A percentile compares a stretch with the other conserved stretches of the same genome.
These are phyloP conservation scores for Cantharellus cinnabarinus DNA, from an alignment of 768 basidiomycete genomes.

Conservation along the genomic window DNA sequence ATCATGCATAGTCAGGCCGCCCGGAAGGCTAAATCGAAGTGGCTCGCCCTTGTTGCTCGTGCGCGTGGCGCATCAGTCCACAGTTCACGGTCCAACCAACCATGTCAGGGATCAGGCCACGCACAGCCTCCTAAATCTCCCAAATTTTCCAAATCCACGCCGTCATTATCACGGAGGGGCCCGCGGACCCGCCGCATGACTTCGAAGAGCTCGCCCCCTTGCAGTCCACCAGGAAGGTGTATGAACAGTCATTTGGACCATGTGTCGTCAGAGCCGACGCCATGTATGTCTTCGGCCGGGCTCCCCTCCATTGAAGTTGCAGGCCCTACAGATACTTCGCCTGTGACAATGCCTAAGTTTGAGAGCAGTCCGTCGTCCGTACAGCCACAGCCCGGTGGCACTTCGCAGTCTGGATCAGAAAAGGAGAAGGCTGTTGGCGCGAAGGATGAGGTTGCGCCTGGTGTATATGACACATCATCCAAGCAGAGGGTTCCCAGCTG, in stretches of 20 bases:
- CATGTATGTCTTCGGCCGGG: background rate
- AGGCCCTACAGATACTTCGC: background rate
- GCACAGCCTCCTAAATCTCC: no score
- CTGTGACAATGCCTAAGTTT: background rate
- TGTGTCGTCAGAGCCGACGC: background rate
- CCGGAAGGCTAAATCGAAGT: conserved; percentile 9
- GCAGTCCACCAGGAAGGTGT: no score
- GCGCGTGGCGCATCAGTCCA: background rate
- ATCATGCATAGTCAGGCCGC: conserved; percentile 5
- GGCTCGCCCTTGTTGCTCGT: conserved; percentile 5
- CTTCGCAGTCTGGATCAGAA: conserved; percentile 3
- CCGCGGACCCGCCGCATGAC: background rate
- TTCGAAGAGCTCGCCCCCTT: no score
- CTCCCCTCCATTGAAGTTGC: background rate
- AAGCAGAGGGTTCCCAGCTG: conserved; percentile 74
- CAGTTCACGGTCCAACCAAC: no score
- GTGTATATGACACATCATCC: conserved; percentile 61
- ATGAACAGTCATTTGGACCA: no score
- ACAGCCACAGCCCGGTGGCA: background rate
- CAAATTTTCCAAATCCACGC: no score
- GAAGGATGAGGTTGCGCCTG: conserved; percentile 18
- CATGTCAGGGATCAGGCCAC: no score
- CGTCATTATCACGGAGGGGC: background rate
- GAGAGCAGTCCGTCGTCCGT: background rate
- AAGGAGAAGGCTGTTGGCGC: conserved; percentile 5